Conservation (phyloP, 2,329 filamentous ascomycete genomes). For the Aureobasidium zeae region DNA sequence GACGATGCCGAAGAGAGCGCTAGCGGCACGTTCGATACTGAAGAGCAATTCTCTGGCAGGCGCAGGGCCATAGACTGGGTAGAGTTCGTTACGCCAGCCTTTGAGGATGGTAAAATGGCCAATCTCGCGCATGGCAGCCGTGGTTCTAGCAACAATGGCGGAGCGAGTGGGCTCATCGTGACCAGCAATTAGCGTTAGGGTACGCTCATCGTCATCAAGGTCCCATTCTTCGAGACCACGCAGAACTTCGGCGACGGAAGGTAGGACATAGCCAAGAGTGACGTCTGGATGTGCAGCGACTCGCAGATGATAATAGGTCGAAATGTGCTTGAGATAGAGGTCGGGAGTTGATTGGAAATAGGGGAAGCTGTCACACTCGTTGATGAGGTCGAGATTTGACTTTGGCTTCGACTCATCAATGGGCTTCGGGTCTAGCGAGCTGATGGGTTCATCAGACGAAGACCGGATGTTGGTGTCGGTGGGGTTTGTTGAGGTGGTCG, state of each 20-base stretch:
- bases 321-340: constrained; percentile 40
- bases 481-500: constrained; percentile 16
- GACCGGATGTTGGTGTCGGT: neutral
- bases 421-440: constrained; percentile 22
- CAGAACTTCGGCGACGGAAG: constrained; percentile 51
- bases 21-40: constrained; percentile 67
- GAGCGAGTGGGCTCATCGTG: constrained; percentile 56
- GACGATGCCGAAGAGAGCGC: constrained; percentile 63
- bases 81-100: constrained; percentile 74
- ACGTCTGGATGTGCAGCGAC: constrained; percentile 55
- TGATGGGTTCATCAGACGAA: constrained; percentile 8
- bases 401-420: constrained; percentile 25
- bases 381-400: constrained; percentile 46
- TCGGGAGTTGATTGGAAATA: constrained; percentile 55
- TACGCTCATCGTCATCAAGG: constrained; percentile 51
- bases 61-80: constrained; percentile 60
- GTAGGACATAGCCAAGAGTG: constrained; percentile 50
- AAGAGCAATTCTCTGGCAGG: constrained; percentile 53
- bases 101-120: constrained; percentile 62
- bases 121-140: constrained; percentile 59
- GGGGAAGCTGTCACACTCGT: constrained; percentile 60
- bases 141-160: constrained; percentile 46
- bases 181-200: constrained; percentile 49
- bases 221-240: constrained; percentile 50
- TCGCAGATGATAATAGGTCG: constrained; percentile 54